phyloP scores from a whole-genome alignment of 2,329 filamentous ascomycete species.

The Clathrospora elynae region DNA sequence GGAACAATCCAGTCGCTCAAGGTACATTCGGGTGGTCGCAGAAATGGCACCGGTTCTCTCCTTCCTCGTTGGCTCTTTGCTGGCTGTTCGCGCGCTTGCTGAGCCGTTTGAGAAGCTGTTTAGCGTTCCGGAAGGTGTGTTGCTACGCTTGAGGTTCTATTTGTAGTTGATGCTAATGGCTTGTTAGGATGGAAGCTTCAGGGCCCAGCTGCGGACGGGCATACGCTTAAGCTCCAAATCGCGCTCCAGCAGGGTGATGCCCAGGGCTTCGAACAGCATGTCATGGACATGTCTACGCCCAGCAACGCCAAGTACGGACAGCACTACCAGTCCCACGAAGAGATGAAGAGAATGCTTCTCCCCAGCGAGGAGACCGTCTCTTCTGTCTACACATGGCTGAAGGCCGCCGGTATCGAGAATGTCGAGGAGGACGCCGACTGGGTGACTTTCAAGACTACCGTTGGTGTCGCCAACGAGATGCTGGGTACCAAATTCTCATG shows the following conservation, averaged over 20 bases:
- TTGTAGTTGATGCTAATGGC: background rate
- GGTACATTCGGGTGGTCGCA: slow-evolving; percentile 16
- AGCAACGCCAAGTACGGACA: slow-evolving; percentile 55
- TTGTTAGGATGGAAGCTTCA: slow-evolving; percentile 31
- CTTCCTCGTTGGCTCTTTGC: slow-evolving; percentile 31
- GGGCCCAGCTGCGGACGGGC: slow-evolving; percentile 22
- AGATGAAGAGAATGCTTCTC: slow-evolving; percentile 53
- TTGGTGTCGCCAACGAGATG: slow-evolving; percentile 49
- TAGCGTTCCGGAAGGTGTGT: slow-evolving; percentile 28
- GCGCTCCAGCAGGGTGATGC: slow-evolving; percentile 37
- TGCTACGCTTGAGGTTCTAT: background rate
- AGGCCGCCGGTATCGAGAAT: slow-evolving; percentile 46
- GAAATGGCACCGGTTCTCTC: slow-evolving; percentile 31
- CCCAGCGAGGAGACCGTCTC: slow-evolving; percentile 47
- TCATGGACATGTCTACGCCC: slow-evolving; percentile 55
- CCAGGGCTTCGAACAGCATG: slow-evolving; percentile 48
- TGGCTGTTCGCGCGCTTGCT: slow-evolving; percentile 29
- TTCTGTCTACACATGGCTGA: slow-evolving; percentile 53
- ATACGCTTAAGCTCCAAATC: slow-evolving; percentile 38
- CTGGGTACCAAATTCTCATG: slow-evolving; percentile 57
- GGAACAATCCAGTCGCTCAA: slow-evolving; percentile 14
- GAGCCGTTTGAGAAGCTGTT: slow-evolving; percentile 36
- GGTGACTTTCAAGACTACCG: slow-evolving; percentile 47
- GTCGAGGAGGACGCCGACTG: slow-evolving; percentile 48
- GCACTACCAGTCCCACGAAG: slow-evolving; percentile 52